Evolutionary conservation across 208 protist species (phyloP), one percentile per base, ranked within the genome.

Genomic region (Trypanosoma mega): DNA sequence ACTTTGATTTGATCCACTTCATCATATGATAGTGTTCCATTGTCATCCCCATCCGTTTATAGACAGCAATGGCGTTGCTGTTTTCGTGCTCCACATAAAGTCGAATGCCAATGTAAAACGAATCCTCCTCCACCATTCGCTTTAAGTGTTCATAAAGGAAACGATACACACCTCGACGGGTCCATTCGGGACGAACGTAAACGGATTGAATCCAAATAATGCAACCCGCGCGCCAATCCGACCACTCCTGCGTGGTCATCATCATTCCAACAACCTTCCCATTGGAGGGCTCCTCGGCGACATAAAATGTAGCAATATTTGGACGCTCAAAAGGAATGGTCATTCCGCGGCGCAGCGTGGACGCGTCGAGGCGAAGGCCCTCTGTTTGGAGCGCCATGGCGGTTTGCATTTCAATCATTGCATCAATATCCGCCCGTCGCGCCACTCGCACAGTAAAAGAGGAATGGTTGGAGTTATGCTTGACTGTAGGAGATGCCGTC

Each of bases 181-280:
- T 78, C 47, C 74, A 63, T 20, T 71, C 56, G 9, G 78, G 69
- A 20, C 56, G 36, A 8, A 80, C 61, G 65, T 75, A 90, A 2
- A 82, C 82, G 8, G 79, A 87, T 68, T 90, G 79, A 44, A 90
- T 81, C 76, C 78, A 90, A 23, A 86, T 36, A 11, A 90, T 63
- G n/a, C 61, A 60, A 2, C 72, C 76, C 0, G 63, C 68, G 11
- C 82, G 74, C 82, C 82, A 90, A 41, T 90, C 82, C 0, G 82
- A 86, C 82, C 82, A 90, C 66, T 90, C 82, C 43, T 83, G 63
- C 24, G 82, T 86, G 3, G 68, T 74, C 76, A 85, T 86, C 48
- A 85, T 60, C 76, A 86, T 85, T 41, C 61, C 76, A 23, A 76
- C 78, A 18, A 90, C 46, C 7, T 30, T 51, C 48, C 27, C 44